These are phyloP conservation scores for Neurospora sp. DNA, from an alignment of 495 filamentous ascomycete genomes.

Conservation along the genomic window DNA sequence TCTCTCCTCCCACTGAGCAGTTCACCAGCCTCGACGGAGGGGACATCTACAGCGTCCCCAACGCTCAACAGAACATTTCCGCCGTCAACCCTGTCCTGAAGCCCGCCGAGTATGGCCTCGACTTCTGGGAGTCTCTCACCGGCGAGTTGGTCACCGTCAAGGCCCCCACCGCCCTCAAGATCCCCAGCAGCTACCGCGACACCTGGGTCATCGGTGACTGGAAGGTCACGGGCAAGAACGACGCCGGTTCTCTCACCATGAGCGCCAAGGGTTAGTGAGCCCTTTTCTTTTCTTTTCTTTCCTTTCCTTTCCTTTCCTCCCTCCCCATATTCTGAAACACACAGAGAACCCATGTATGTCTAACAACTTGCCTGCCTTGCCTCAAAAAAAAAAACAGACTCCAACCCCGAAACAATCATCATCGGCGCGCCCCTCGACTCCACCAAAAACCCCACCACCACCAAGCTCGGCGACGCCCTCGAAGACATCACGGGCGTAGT, in stretches of 20 bases:
- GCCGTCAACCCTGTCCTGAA: constrained; percentile 42
- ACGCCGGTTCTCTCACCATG: constrained; percentile 46
- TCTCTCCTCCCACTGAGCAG: constrained; percentile 40
- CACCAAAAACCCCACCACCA: constrained; percentile 41
- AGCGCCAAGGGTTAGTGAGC: constrained; percentile 29
- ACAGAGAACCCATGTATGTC: not conserved
- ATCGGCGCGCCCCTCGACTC: constrained; percentile 50
- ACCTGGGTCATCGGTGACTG: constrained; percentile 52
- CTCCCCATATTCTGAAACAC: too few species aligned
- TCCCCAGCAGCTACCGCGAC: constrained; percentile 49
- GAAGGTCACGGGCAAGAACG: constrained; percentile 41
- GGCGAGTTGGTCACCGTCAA: constrained; percentile 48
- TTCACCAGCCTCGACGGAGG: constrained; percentile 44
- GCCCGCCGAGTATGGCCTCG: constrained; percentile 46
- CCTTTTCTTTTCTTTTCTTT: not conserved
- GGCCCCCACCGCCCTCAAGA: constrained; percentile 35
- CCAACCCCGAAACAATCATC: constrained; percentile 53
- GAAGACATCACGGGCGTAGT: constrained; percentile 50
- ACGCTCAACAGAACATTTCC: constrained; percentile 41
- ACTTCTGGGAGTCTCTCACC: constrained; percentile 55
- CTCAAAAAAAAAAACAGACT: constrained; percentile 23
- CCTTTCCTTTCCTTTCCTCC: not conserved
- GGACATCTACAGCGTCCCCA: constrained; percentile 45
- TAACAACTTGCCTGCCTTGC: not conserved
- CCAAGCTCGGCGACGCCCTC: constrained; percentile 46